phyloP scores from a whole-genome alignment of 2,329 filamentous ascomycete species.

The Gaeumannomyces tritici region DNA sequence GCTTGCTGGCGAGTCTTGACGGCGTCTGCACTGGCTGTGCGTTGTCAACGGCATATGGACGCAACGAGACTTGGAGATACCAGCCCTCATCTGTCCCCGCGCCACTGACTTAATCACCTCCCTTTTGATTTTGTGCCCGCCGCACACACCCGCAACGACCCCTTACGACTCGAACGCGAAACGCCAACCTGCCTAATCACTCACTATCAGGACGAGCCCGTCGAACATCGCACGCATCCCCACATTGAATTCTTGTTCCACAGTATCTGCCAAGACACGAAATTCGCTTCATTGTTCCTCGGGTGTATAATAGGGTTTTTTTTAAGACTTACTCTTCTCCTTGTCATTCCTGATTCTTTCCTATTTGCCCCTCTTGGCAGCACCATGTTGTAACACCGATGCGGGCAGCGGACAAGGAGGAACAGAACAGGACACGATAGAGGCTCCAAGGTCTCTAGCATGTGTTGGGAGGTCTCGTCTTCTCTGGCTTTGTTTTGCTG shows the following conservation, averaged over 20 bases:
- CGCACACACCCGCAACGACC: background rate
- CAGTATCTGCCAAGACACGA: background rate
- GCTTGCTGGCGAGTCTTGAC: too few species aligned
- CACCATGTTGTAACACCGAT: background rate
- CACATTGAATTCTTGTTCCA: background rate
- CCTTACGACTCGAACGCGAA: background rate
- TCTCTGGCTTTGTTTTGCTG: background rate
- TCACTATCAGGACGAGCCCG: background rate
- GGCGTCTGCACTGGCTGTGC: too few species aligned
- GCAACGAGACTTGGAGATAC: background rate
- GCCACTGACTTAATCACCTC: background rate
- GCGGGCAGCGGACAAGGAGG: background rate
- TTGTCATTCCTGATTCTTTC: background rate
- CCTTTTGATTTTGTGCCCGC: background rate
- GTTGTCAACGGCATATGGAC: background rate
- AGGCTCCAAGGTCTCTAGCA: background rate
- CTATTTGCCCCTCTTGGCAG: background rate
- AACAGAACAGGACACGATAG: background rate
- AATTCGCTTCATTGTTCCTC: conserved; percentile 18
- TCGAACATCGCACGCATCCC: background rate
- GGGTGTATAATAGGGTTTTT: conserved; percentile 11
- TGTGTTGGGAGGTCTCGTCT: background rate
- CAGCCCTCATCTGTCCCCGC: background rate
- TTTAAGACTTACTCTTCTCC: conserved; percentile 13
- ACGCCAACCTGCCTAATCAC: background rate